These are phyloP conservation scores for Davidsoniella virescens DNA, from an alignment of 2,329 filamentous ascomycete genomes.

Conservation along the genomic window DNA sequence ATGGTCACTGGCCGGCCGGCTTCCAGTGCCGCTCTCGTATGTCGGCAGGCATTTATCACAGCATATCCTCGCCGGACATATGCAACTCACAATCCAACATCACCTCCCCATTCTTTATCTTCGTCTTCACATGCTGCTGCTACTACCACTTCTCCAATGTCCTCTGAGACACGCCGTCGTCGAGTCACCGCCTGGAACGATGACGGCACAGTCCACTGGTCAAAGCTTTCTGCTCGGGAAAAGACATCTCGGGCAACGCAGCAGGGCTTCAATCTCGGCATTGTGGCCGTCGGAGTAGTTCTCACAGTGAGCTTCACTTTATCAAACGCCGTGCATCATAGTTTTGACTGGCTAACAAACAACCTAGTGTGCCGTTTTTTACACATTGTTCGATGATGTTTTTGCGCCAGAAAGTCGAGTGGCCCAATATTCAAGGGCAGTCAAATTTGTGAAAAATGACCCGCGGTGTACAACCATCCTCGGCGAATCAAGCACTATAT, in stretches of 20 bases:
- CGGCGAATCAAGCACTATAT: conserved; percentile 58
- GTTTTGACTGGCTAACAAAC: conserved; percentile 4
- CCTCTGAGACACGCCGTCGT: conserved; percentile 35
- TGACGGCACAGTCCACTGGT: conserved; percentile 69
- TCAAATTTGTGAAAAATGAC: conserved; percentile 62
- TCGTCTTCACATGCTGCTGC: too few species aligned
- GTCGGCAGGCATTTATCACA: background rate
- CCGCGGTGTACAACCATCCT: conserved; percentile 55
- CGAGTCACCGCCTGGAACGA: conserved; percentile 75
- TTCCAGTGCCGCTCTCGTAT: too few species aligned
- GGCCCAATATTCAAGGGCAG: conserved; percentile 73
- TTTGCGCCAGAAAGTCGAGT: conserved; percentile 76
- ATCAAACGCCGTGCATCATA: background rate
- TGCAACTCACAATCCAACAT: background rate
- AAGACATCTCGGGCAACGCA: conserved; percentile 76
- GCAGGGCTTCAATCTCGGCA: conserved; percentile 73
- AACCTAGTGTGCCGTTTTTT: conserved; percentile 53
- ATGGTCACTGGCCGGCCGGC: too few species aligned
- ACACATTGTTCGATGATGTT: conserved; percentile 66
- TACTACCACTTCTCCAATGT: too few species aligned
- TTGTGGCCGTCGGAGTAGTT: conserved; percentile 58
- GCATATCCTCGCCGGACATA: background rate
- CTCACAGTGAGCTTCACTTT: conserved; percentile 45
- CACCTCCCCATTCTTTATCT: background rate
- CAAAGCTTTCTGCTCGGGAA: conserved; percentile 54